Conservation (phyloP, 306 rosid species). For the Styphnolobium japonicum region DNA sequence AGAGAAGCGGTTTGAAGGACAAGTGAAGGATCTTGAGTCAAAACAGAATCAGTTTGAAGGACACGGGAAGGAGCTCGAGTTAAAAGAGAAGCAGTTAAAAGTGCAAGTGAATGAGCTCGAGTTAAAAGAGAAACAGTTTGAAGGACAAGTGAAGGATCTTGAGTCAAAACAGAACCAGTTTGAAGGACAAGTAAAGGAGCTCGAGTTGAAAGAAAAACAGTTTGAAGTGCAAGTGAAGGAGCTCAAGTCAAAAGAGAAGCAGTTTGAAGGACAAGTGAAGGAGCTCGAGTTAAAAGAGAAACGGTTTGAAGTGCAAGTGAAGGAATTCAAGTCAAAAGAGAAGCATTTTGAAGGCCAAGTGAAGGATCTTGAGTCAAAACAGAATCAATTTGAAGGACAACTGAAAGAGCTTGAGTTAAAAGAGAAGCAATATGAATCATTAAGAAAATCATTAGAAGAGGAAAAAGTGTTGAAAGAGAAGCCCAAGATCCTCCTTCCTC, state of each 20-base stretch:
- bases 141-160: neutral
- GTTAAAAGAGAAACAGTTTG: conserved; percentile 18
- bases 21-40: conserved; percentile 15
- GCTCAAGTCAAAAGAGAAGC: neutral
- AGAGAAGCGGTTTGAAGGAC: conserved; percentile 10
- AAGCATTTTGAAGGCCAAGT: conserved; percentile 15
- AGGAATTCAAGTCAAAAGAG: conserved; percentile 19
- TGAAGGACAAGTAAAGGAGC: conserved; percentile 14
- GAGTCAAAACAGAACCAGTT: neutral
- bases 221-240: conserved; percentile 3
- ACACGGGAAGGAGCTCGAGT: neutral
- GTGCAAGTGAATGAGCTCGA: neutral
- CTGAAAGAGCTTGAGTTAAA: conserved; percentile 30
- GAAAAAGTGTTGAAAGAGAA: conserved; percentile 20
- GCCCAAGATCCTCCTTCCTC: neutral
- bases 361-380: conserved; percentile 28
- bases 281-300: neutral
- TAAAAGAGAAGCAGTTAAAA: neutral
- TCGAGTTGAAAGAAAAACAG: conserved; percentile 26
- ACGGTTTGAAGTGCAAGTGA: neutral
- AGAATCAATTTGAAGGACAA: conserved; percentile 23
- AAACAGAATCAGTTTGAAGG: conserved; percentile 21
- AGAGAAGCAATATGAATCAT: conserved; percentile 15
- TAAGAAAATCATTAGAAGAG: conserved; percentile 5
- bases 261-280: conserved; percentile 23